A percentile compares a stretch with the other conserved stretches of the same genome.
These are phyloP conservation scores for Evernia prunastri DNA, from an alignment of 495 filamentous ascomycete genomes.

Conservation along the genomic window DNA sequence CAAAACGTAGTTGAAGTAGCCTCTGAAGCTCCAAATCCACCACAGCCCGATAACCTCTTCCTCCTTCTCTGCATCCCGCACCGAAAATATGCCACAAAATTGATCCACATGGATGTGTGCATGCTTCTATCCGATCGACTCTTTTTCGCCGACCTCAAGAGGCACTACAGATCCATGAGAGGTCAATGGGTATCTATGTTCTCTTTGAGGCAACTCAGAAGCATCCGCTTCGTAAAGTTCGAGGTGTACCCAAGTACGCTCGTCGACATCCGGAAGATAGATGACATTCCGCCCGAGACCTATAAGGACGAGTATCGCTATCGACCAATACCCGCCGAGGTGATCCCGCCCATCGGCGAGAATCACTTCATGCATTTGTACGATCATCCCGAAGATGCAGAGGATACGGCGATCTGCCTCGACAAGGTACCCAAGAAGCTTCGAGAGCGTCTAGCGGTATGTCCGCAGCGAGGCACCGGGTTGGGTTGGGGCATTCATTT, in stretches of 20 bases:
- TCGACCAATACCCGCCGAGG: conserved; percentile 31
- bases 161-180: conserved; percentile 31
- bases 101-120: conserved; percentile 14
- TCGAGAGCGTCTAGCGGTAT: conserved; percentile 7
- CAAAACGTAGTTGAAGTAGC: too few species aligned
- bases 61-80: too few species aligned
- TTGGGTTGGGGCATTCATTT: conserved; percentile 24
- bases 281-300: conserved; percentile 31
- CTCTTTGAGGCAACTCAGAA: conserved; percentile 29
- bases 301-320: conserved; percentile 27
- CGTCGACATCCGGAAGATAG: conserved; percentile 32
- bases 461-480: conserved; percentile 14
- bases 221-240: conserved; percentile 36
- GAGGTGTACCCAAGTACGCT: conserved; percentile 35
- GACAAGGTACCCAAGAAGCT: conserved; percentile 18
- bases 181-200: conserved; percentile 25
- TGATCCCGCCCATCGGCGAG: conserved; percentile 35
- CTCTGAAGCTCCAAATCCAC: too few species aligned
- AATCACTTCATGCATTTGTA: conserved; percentile 36
- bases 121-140: neutral
- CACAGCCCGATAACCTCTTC: too few species aligned
- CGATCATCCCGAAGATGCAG: conserved; percentile 33
- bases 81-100: conserved; percentile 14
- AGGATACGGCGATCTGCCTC: conserved; percentile 8
- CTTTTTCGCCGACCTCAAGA: conserved; percentile 25